Base-by-base conservation (phyloP, 371 early-diverging fungal genomes). In the Rhizopus arrhizus region DNA sequence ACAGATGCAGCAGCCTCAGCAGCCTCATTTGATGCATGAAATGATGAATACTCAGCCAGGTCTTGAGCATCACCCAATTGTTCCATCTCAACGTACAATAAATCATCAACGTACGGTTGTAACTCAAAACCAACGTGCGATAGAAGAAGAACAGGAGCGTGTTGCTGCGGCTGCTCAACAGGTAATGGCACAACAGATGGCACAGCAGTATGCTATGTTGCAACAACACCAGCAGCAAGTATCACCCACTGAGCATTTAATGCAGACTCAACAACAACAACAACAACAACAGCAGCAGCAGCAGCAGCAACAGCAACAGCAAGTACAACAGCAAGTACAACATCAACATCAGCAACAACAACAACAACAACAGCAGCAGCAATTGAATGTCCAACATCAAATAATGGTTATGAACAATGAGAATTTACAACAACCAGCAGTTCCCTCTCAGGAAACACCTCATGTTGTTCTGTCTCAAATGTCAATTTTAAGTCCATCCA, bases 141-240 rank as follows among this genome's bases (percentile, higher is more conserved):
- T 58, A 50, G 56, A 59, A 35, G 65, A 68, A 41, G 61, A 64
- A 38, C 38, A 64, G 11, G 61, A 64, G 34, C 35, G 58, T 16
- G 59, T 61, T 4, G 65, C 61, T 8, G 65, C 61, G 33, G 65
- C 61, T 16, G 64, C 64, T 31, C 65, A 68, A 12, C 64, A 68
- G 16, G 65, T 64, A 0, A 68, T 68, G 69, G 69, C 65, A 0
- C 69, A 68, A 42, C 64, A 64, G 38, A 68, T 68, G 58, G 61
- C 69, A 10, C 69, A 68, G 12, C 69, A 68, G 43, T 64, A 58
- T 53, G 69, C 62, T 4, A 59, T 59, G 29, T 10, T 59, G 11
- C 59, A 41, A 55, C 42, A 55, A 11, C 48, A 10, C 10, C 16
- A 48, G 5, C 46, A 56, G 15, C 48, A 46, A 22, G 13, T 32